These are phyloP conservation scores for Paramyrothecium roridum DNA, from an alignment of 2,329 filamentous ascomycete species.

Conservation along the genomic window DNA sequence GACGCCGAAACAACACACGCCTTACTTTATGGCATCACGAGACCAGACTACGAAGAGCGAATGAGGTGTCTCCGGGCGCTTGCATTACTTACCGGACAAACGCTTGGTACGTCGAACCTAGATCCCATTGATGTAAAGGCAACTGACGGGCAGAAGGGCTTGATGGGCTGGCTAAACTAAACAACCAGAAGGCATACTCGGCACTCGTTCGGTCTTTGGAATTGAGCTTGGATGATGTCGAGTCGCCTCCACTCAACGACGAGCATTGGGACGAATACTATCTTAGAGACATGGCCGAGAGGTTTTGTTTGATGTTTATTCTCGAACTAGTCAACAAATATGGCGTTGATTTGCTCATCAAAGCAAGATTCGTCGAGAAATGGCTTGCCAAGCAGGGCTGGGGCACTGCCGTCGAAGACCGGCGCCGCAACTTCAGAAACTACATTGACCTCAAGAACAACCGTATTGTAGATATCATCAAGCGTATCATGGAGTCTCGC, in stretches of 20 bases:
- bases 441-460: slow-evolving; percentile 50
- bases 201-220: slow-evolving; percentile 61
- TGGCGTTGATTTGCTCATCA: slow-evolving; percentile 53
- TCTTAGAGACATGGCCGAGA: slow-evolving; percentile 59
- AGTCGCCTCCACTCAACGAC: slow-evolving; percentile 50
- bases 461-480: slow-evolving; percentile 49
- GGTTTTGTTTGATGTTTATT: slow-evolving; percentile 56
- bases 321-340: slow-evolving; percentile 58
- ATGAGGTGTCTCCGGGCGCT: slow-evolving; percentile 55
- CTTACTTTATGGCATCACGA: slow-evolving; percentile 57
- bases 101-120: slow-evolving; percentile 19
- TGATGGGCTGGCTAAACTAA: slow-evolving; percentile 41
- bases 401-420: slow-evolving; percentile 52
- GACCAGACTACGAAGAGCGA: slow-evolving; percentile 55
- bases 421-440: slow-evolving; percentile 48
- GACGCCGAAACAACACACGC: slow-evolving; percentile 47
- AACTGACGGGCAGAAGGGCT: slow-evolving; percentile 23
- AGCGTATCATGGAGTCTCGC: slow-evolving; percentile 42
- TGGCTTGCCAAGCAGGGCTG: slow-evolving; percentile 76
- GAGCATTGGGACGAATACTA: slow-evolving; percentile 60
- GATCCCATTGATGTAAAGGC: background rate
- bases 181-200: slow-evolving; percentile 48
- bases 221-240: slow-evolving; percentile 46
- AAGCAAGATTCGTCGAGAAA: slow-evolving; percentile 64
- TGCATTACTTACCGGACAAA: slow-evolving; percentile 47